Evolutionary conservation across 208 protist genomes (phyloP).

Genomic region (Leishmania guyanensis): DNA sequence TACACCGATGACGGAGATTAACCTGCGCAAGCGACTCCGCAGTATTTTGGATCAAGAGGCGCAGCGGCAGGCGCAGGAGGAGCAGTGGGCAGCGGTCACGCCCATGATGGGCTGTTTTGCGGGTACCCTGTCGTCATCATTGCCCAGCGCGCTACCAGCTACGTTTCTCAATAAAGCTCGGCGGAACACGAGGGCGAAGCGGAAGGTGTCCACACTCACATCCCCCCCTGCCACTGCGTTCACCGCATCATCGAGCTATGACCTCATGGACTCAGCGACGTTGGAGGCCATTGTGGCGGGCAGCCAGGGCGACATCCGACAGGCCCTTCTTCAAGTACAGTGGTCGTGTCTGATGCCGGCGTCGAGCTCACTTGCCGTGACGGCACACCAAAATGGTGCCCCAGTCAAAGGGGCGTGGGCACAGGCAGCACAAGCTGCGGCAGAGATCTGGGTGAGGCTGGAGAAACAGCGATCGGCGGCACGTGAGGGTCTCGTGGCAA

Average conservation of each 20-base stretch:
- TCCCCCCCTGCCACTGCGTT: background rate
- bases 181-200: background rate
- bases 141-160: background rate
- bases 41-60: slow-evolving; percentile 36
- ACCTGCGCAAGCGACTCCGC: slow-evolving; percentile 56
- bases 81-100: background rate
- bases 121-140: background rate
- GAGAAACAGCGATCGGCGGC: slow-evolving; percentile 8
- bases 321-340: slow-evolving; percentile 78
- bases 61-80: background rate
- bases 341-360: slow-evolving; percentile 44
- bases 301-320: slow-evolving; percentile 81
- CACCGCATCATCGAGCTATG: background rate
- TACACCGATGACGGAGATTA: slow-evolving; percentile 71
- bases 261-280: slow-evolving; percentile 16
- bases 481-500: background rate
- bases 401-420: background rate
- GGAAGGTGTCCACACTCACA: background rate
- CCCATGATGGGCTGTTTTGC: background rate
- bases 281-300: slow-evolving; percentile 47
- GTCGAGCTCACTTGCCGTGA: background rate
- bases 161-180: background rate
- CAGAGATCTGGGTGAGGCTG: slow-evolving; percentile 20
- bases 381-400: background rate
- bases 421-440: background rate